Evolutionary conservation across 2,329 filamentous ascomycete species (phyloP).

Genomic region (Neopestalotiopsis sp.): DNA sequence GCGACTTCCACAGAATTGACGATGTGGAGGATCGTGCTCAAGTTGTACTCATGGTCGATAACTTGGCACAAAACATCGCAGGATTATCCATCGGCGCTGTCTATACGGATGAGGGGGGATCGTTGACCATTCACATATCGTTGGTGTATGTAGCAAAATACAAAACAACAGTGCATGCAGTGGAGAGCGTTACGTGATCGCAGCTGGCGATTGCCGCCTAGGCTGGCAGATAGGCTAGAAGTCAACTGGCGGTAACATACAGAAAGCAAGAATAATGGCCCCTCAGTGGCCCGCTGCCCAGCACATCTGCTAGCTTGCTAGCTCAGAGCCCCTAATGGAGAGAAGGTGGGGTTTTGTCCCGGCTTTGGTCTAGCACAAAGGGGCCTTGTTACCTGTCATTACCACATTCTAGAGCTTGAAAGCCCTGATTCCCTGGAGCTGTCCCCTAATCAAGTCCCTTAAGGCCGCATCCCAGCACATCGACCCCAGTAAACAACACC

Average conservation of each 20-base stretch:
- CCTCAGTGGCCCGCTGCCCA: background rate
- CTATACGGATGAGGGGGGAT: background rate
- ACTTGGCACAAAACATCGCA: background rate
- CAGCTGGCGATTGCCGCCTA: background rate
- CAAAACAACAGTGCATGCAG: background rate
- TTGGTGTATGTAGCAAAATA: background rate
- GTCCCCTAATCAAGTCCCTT: slow-evolving; percentile 3
- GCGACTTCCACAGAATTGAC: background rate
- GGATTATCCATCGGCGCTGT: background rate
- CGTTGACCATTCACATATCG: background rate
- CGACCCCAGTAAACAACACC: slow-evolving; percentile 3
- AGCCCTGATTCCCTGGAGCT: slow-evolving; percentile 10
- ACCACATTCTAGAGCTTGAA: slow-evolving; percentile 4
- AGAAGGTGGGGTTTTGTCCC: background rate
- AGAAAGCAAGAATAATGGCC: background rate
- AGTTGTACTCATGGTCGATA: background rate
- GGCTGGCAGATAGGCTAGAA: background rate
- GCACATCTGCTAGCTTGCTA: too few species aligned
- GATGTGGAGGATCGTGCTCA: background rate
- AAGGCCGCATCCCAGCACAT: slow-evolving; percentile 4
- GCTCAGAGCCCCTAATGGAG: background rate
- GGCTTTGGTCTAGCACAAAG: background rate
- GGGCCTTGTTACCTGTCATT: slow-evolving; percentile 14
- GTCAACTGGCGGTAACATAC: background rate
- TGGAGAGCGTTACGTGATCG: background rate